Base-by-base conservation (phyloP, 2,329 filamentous ascomycete species). In the Diaporthe sp. region DNA sequence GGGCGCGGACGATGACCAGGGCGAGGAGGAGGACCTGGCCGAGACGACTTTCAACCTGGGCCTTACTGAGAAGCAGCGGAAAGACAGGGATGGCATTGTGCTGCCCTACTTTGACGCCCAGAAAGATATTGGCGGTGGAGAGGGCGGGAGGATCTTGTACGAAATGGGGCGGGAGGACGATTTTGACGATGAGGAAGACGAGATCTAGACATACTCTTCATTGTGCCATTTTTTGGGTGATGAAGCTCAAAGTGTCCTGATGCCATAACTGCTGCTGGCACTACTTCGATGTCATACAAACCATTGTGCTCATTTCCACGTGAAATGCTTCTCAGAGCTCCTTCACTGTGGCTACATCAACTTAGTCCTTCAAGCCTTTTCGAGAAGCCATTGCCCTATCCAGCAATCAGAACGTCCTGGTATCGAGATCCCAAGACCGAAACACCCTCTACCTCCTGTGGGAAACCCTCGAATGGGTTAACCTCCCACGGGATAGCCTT, bases 101-200 rank as follows among this genome's bases (percentile, higher is more conserved):
- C 83, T 98, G 83, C 97, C 97, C 22, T 98, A 99, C 83, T 98
- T 97, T 84, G 97, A 99, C 86, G 97, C 97, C 34, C 97, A 99
- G 88, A 94, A 92, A 72, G 93, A 93, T 65, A 89, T 92, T 70
- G 93, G 92, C 1, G 89, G 91, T 0, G 96, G 96, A 0, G 95
- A 98, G 80, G 96, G 97, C 6, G 97, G 97, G 0, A 90, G 96
- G 76, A 99, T 99, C 78, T 82, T 99, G 81, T 99, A 99, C 83
- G 96, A 98, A 79, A 98, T 98, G 94, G 96, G 96, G 1, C 91
- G 92, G 77, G 97, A 98, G 86, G 97, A 99, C 84, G 95, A 98
- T 82, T 98, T 98, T 75, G 83, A 85, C 75, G 83, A 85, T 34
- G 83, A 85, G 74, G 83, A 98, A 81, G 96, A 98, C 85, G 96